phyloP scores from a whole-genome alignment of 148 eudicot species.

The Vaccinium vitisidaea region DNA sequence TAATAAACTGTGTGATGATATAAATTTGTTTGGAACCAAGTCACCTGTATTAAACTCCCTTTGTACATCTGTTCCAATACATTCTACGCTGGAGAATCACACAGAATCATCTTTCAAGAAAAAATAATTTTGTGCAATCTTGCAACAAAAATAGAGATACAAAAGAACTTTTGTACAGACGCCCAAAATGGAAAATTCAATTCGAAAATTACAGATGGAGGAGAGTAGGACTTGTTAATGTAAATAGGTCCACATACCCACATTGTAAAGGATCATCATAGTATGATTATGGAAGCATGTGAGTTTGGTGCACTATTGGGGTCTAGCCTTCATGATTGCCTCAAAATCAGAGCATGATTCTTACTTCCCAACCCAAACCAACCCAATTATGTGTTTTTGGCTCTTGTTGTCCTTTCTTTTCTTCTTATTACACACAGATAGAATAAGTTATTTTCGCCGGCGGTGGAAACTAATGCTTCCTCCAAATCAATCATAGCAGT shows the following conservation, averaged over 20 bases:
- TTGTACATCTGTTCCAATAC: background rate
- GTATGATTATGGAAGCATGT: background rate
- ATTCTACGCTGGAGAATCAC: background rate
- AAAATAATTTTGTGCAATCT: no score
- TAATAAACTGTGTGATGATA: no score
- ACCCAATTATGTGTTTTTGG: background rate
- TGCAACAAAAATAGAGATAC: no score
- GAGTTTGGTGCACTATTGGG: background rate
- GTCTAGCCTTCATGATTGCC: constrained; percentile 1
- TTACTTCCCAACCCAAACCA: background rate
- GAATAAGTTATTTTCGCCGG: no score
- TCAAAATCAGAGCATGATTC: background rate
- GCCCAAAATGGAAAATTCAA: background rate
- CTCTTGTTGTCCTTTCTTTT: background rate
- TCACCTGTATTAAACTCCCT: background rate
- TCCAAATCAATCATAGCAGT: no score
- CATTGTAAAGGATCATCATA: background rate
- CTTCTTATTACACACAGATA: no score
- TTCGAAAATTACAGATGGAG: background rate
- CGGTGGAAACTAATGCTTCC: no score
- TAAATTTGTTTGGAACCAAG: background rate
- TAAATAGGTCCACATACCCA: background rate
- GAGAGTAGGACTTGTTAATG: background rate
- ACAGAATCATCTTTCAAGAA: background rate
- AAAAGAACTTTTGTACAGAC: no score